A percentile compares a stretch with the other conserved stretches of the same genome.
phyloP scores from a whole-genome alignment of 257 asterid genomes.

The Orobanche coerulescens region DNA sequence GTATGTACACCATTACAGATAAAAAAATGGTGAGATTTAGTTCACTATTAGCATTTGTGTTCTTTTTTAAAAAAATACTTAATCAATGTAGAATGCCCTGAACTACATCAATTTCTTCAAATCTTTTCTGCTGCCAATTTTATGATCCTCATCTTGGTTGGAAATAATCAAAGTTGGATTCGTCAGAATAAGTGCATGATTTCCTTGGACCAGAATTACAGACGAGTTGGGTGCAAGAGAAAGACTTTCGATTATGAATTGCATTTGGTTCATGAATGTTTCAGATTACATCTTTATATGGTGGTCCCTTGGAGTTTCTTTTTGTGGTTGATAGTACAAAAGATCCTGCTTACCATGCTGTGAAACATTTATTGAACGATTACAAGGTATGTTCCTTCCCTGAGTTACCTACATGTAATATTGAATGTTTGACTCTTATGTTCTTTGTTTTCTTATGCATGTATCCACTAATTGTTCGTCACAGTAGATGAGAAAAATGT shows the following conservation, averaged over 20 bases:
- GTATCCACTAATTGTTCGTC: background rate
- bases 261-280: conserved; percentile 23
- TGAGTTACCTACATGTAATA: background rate
- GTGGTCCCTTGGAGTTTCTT: conserved; percentile 71
- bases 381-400: conserved; percentile 38
- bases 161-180: background rate
- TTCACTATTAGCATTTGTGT: background rate
- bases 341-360: conserved; percentile 75
- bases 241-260: background rate
- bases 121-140: background rate
- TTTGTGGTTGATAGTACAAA: conserved; percentile 64
- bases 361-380: conserved; percentile 42
- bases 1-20: background rate
- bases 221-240: background rate
- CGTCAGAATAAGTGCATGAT: background rate
- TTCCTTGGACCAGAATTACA: background rate
- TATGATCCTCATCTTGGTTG: conserved; percentile 5
- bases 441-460: conserved; percentile 3
- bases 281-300: conserved; percentile 77
- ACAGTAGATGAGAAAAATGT: conserved; percentile 4
- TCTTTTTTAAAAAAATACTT: background rate
- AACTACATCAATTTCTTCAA: background rate
- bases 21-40: background rate
- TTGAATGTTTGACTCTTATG: background rate
- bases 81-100: background rate